Percentiles rank a stretch among this genome's conserved stretches.
Conservation (phyloP, 257 asterid species). For the Phtheirospermum japonicum region DNA sequence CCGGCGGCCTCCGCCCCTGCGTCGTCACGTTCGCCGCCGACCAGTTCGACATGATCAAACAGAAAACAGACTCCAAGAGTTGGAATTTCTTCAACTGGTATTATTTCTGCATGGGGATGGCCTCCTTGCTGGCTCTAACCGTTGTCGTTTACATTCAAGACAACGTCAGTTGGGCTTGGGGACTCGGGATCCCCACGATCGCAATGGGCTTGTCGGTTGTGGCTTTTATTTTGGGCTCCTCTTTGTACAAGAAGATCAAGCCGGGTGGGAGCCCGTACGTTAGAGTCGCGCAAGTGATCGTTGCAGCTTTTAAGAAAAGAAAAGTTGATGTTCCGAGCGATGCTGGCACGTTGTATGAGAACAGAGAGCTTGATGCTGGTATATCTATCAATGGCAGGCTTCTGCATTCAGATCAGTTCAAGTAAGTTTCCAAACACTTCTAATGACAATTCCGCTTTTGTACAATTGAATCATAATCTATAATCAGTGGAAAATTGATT, state of each 20-base stretch:
- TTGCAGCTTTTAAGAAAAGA: conserved; percentile 70
- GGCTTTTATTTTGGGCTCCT: conserved; percentile 50
- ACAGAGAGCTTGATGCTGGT: conserved; percentile 51
- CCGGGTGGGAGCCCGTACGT: conserved; percentile 83
- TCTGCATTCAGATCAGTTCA: conserved; percentile 64
- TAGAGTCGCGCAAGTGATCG: conserved; percentile 58
- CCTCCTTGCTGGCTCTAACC: conserved; percentile 64
- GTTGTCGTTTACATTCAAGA: conserved; percentile 81
- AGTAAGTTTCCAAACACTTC: conserved; percentile 44
- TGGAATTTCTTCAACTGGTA: conserved; percentile 88
- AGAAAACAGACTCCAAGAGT: conserved; percentile 38
- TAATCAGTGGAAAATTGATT: too few relatives aligned
- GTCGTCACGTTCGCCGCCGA: conserved; percentile 84
- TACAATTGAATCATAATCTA: too few relatives aligned
- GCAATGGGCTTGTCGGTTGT: conserved; percentile 58
- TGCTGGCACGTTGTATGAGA: conserved; percentile 41
- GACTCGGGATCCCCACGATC: conserved; percentile 76
- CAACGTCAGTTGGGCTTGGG: conserved; percentile 78
- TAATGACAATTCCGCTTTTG: too few relatives aligned
- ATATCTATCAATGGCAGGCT: conserved; percentile 61
- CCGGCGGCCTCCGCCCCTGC: conserved; percentile 81
- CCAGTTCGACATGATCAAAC: conserved; percentile 63
- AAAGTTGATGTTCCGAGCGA: conserved; percentile 33
- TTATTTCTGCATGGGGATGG: conserved; percentile 69
- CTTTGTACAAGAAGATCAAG: conserved; percentile 53